Evolutionary conservation across 2,329 filamentous ascomycete species (phyloP).

Genomic region (Cercospora nicotianae): DNA sequence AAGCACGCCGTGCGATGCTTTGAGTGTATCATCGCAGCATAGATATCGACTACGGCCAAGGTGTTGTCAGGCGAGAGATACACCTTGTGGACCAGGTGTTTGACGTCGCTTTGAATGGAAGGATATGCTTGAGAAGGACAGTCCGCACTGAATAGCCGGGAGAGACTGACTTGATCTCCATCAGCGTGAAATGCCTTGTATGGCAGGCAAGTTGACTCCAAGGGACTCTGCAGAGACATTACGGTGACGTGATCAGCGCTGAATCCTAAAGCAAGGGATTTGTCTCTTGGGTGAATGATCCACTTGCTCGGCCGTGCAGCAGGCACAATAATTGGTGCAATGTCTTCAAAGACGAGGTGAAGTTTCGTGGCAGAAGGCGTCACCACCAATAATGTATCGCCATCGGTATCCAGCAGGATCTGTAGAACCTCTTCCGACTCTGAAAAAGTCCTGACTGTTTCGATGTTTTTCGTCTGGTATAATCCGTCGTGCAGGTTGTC

Average conservation of each 20-base stretch:
- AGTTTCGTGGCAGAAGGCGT: neutral
- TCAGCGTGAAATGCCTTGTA: neutral
- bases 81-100: neutral
- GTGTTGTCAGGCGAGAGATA: neutral
- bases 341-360: neutral
- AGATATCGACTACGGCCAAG: neutral
- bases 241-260: neutral
- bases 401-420: neutral
- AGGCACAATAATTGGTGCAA: neutral
- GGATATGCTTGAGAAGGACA: neutral
- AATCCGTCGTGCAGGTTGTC: neutral
- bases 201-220: neutral
- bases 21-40: neutral
- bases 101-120: neutral
- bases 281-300: neutral
- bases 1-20: neutral
- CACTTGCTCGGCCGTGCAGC: neutral
- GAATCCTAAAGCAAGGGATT: neutral
- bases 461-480: neutral
- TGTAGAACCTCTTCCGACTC: neutral
- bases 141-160: neutral
- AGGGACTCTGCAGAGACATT: neutral
- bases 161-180: neutral
- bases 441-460: neutral
- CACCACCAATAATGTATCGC: neutral